Evolutionary conservation across 129 eudicot genomes (phyloP).

Genomic region (carrot (Daucus carota)): DH1_v3.0 NC_030385.2:27682501-27683000

Average conservation of each 20-base stretch:
- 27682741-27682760: not conserved
- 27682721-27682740: slow-evolving; percentile 3
- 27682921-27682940: not conserved
- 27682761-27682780: not conserved
- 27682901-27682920: not conserved
- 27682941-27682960: not conserved
- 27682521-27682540: not conserved
- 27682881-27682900: not conserved
- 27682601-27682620: slow-evolving; percentile 22
- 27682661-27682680: slow-evolving; percentile 13
- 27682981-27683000: not conserved
- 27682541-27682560: slow-evolving; percentile 4
- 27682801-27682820: not conserved
- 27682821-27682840: not conserved
- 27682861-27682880: not conserved
- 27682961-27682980: not conserved
- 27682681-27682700: slow-evolving; percentile 2
- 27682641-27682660: slow-evolving; percentile 7
- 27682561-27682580: slow-evolving; percentile 14
- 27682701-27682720: not conserved
- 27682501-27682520: not conserved
- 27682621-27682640: not conserved
- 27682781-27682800: not conserved
- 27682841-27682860: not conserved
- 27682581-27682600: slow-evolving; percentile 28